Base-by-base conservation (phyloP, 2,329 filamentous ascomycete genomes). In the Coleophoma cylindrospora region DNA sequence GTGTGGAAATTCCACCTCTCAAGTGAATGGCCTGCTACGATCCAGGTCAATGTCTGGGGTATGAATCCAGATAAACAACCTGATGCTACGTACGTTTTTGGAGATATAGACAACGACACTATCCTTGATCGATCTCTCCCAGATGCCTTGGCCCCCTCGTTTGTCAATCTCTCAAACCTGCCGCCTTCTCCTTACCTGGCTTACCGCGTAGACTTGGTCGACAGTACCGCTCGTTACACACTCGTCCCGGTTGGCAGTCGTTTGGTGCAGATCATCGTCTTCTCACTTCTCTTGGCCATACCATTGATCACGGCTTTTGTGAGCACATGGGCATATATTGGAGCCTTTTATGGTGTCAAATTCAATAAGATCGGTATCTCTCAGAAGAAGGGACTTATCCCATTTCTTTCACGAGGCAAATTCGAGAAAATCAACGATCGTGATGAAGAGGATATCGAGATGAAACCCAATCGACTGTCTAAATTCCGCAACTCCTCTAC, bases 11-110 rank as follows among this genome's bases (percentile, higher is more conserved):
- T 77, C 57, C 72, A 80, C 54, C 80, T 84, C 52, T 77, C 84
- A 73, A 71, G 74, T 3, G 83, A 86, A 60, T 86, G 80, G 76
- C 83, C 83, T 6, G 75, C 77, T 3, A 67, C 75, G 41, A 43
- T 81, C 50, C 81, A 85, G 58, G 67, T 85, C 51, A 86, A 85
- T 56, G 72, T 83, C 5, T 86, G 83, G 83, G 83, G 83, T 47
- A 80, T 85, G 62, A 82, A 85, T 57, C 74, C 76, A 0, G 75
- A 84, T 63, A 80, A 81, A 17, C 67, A 77, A 56, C 81, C 83
- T 0, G 83, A 86, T 62, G 72, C 80, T 52, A 75, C 75, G 8
- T 74, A 71, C 49, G 74, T 83, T 2, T 78, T 75, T 53, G 83
- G 83, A 19, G 83, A 86, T 61, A 74, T 83, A 13, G 79, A 86